Conservation (phyloP, 768 basidiomycete species). For the Pulveroboletus ravenelii region DNA sequence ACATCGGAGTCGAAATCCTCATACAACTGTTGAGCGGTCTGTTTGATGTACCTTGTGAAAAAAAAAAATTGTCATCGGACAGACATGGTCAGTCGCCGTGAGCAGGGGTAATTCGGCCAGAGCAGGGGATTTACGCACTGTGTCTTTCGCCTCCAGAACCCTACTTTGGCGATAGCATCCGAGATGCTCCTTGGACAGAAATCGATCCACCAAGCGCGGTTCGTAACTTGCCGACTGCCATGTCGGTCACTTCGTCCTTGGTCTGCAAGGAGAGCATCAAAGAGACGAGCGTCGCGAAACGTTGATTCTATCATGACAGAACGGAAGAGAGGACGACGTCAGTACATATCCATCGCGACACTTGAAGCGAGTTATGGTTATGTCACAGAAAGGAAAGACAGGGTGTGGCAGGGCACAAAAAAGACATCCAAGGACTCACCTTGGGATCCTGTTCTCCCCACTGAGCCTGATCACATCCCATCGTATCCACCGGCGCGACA, state of each 20-base stretch:
- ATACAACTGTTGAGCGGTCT: slow-evolving; percentile 61
- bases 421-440: slow-evolving; percentile 34
- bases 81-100: not conserved
- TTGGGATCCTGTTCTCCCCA: slow-evolving; percentile 58
- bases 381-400: not conserved
- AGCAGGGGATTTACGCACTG: slow-evolving; percentile 45
- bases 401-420: not conserved
- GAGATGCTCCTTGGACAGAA: slow-evolving; percentile 67
- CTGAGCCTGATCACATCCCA: slow-evolving; percentile 80
- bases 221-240: slow-evolving; percentile 73
- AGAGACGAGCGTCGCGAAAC: slow-evolving; percentile 83
- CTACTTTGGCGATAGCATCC: slow-evolving; percentile 81
- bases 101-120: no score
- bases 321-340: not conserved
- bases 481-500: slow-evolving; percentile 85
- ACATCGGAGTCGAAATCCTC: slow-evolving; percentile 81
- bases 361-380: not conserved
- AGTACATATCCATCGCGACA: not conserved
- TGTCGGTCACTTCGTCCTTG: slow-evolving; percentile 83
- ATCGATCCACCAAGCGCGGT: slow-evolving; percentile 73
- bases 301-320: slow-evolving; percentile 51
- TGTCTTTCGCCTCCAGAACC: slow-evolving; percentile 89
- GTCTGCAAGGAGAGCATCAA: slow-evolving; percentile 97
- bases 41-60: slow-evolving; percentile 59
- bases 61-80: no score